These are phyloP conservation scores for Nakazawaea pomicola DNA, from an alignment of 805 yeast genomes.

Conservation along the genomic window DNA sequence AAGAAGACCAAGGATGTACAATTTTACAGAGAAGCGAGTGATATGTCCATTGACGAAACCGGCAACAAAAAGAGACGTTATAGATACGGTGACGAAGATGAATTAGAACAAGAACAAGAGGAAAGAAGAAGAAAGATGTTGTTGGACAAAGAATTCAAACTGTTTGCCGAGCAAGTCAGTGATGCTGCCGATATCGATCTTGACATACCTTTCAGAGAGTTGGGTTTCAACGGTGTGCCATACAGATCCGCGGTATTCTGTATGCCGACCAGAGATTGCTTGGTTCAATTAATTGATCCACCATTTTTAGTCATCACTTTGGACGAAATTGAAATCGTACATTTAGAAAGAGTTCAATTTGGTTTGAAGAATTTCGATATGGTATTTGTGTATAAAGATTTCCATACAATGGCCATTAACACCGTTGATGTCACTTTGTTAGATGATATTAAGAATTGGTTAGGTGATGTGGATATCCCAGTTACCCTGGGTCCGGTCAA, in stretches of 20 bases:
- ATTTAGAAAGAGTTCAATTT: conserved; percentile 94
- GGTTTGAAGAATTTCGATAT: conserved; percentile 95
- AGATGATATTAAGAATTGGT: conserved; percentile 93
- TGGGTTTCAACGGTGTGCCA: conserved; percentile 98
- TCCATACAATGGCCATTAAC: conserved; percentile 89
- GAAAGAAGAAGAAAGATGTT: conserved; percentile 89
- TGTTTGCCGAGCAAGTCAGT: conserved; percentile 85
- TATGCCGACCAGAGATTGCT: conserved; percentile 96
- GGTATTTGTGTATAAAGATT: conserved; percentile 95
- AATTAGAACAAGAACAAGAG: conserved; percentile 96
- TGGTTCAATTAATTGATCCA: conserved; percentile 89
- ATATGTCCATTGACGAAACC: conserved; percentile 94
- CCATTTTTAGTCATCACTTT: conserved; percentile 91
- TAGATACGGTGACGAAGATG: conserved; percentile 96
- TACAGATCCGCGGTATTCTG: conserved; percentile 89
- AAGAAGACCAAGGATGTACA: conserved; percentile 93
- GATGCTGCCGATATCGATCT: conserved; percentile 84
- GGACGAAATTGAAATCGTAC: conserved; percentile 90
- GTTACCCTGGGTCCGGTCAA: conserved; percentile 92
- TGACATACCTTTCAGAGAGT: conserved; percentile 91
- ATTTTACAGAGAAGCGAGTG: conserved; percentile 94
- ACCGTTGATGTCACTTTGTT: conserved; percentile 90
- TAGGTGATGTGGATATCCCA: conserved; percentile 96
- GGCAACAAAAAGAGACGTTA: conserved; percentile 86
- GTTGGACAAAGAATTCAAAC: conserved; percentile 86